Evolutionary conservation across 73 alveolate species (phyloP).

Genomic region (Paramecium biaurelia): DNA sequence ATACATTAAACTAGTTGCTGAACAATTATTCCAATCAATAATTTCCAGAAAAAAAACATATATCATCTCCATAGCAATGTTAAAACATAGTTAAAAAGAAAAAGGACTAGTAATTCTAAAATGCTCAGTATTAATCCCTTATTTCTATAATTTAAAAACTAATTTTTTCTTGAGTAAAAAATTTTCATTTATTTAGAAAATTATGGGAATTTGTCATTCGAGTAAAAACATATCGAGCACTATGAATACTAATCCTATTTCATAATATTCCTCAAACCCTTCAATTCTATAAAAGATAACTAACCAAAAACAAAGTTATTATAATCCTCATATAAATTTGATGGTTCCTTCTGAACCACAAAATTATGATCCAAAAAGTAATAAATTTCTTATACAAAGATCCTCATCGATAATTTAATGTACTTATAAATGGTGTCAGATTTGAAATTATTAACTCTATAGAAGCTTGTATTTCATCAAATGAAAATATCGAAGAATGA

Average conservation of each 20-base stretch:
- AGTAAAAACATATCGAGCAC: neutral
- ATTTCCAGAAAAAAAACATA: neutral
- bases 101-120: neutral
- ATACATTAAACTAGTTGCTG: neutral
- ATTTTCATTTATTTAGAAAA: neutral
- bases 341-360: neutral
- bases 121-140: neutral
- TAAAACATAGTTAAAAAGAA: neutral
- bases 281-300: neutral
- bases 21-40: neutral
- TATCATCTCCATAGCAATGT: neutral
- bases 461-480: neutral
- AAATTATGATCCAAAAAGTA: neutral
- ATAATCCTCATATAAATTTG: neutral
- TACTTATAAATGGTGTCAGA: neutral
- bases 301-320: neutral
- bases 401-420: slow-evolving; percentile 35
- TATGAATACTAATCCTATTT: neutral
- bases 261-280: neutral
- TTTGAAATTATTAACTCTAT: neutral
- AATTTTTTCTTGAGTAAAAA: neutral
- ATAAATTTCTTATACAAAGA: neutral
- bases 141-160: neutral
- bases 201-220: neutral
- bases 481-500: neutral